These are phyloP conservation scores for Lomentospora prolificans DNA, from an alignment of 2,329 filamentous ascomycete species.

Conservation along the genomic window DNA sequence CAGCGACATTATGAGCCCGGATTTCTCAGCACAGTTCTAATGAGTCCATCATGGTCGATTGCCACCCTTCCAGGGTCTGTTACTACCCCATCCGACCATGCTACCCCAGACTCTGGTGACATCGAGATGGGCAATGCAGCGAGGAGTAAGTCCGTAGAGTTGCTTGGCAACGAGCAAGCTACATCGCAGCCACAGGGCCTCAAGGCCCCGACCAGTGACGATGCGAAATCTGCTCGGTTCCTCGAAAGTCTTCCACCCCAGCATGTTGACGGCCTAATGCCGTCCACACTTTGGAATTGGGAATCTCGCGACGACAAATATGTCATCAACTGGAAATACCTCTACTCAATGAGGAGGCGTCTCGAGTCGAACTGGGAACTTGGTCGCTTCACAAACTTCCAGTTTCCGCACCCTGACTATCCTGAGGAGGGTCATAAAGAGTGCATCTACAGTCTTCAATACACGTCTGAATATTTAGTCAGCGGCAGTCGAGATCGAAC, in stretches of 20 bases:
- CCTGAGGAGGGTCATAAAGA: constrained; percentile 78
- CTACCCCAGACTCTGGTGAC: background rate
- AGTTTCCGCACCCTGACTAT: constrained; percentile 75
- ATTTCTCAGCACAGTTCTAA: constrained; percentile 17
- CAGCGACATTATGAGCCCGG: constrained; percentile 18
- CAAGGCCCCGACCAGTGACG: background rate
- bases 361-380: constrained; percentile 88
- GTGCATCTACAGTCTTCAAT: constrained; percentile 93
- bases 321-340: constrained; percentile 81
- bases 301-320: constrained; percentile 37
- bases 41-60: constrained; percentile 14
- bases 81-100: background rate
- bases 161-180: background rate
- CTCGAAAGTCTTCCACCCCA: constrained; percentile 2
- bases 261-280: background rate
- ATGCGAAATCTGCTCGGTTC: background rate
- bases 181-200: background rate
- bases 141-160: background rate
- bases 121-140: background rate
- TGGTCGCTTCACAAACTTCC: constrained; percentile 75
- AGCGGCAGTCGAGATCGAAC: constrained; percentile 87
- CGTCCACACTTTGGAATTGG: constrained; percentile 34
- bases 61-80: background rate
- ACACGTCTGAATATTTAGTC: constrained; percentile 73
- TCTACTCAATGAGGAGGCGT: constrained; percentile 78